phyloP scores from a whole-genome alignment of 2,329 filamentous ascomycete species.

The Diaporthe aspalathi region DNA sequence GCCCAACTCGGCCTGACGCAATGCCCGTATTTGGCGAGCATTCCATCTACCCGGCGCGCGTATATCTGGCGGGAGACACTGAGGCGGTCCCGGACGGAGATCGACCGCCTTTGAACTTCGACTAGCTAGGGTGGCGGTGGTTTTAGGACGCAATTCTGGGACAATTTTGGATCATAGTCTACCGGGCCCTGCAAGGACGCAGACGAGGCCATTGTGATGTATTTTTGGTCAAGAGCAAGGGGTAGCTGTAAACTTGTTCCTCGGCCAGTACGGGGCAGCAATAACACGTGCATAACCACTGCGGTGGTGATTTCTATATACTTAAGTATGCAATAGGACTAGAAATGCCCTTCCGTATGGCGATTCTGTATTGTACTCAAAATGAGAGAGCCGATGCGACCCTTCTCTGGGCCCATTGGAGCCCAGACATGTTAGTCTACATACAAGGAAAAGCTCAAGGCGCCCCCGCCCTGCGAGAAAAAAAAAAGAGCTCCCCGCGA shows the following conservation, averaged over 20 bases:
- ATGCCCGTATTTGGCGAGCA: neutral
- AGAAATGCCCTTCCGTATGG: too few relatives aligned
- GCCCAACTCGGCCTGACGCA: neutral
- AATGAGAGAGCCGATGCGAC: neutral
- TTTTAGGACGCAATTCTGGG: neutral
- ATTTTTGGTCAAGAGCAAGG: too few relatives aligned
- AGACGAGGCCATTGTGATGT: neutral
- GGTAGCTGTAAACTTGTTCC: too few relatives aligned
- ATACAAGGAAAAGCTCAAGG: neutral
- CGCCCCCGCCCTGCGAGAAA: neutral
- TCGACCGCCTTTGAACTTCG: neutral
- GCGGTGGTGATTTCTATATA: too few relatives aligned
- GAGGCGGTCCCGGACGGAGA: neutral
- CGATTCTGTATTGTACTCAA: too few relatives aligned
- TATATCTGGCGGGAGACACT: neutral
- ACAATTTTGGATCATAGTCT: neutral
- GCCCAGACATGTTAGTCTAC: neutral
- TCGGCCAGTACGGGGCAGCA: too few relatives aligned
- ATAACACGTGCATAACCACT: too few relatives aligned
- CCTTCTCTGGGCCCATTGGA: neutral
- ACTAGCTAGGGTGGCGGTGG: neutral
- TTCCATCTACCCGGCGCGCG: neutral
- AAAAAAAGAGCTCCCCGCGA: constrained; percentile 14
- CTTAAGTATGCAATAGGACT: too few relatives aligned
- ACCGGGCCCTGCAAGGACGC: neutral